These are phyloP conservation scores for Coemansia sp. DNA, from an alignment of 192 early-diverging fungal species.

Conservation along the genomic window DNA sequence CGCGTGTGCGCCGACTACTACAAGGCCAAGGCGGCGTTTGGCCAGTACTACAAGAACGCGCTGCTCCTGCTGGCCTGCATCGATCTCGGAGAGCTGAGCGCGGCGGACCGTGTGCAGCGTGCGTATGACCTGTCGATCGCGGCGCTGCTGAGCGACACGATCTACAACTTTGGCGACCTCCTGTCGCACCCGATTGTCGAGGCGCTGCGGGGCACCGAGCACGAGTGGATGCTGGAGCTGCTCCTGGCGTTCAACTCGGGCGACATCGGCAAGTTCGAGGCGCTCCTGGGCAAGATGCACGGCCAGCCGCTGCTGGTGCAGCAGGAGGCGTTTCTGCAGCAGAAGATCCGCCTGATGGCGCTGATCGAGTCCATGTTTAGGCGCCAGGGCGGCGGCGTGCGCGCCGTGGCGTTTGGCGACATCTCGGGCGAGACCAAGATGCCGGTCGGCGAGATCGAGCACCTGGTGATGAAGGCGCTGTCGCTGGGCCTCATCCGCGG, in stretches of 20 bases:
- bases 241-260: conserved; percentile 93
- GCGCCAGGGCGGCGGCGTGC: conserved; percentile 62
- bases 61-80: conserved; percentile 92
- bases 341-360: conserved; percentile 98
- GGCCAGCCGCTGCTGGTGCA: conserved; percentile 80
- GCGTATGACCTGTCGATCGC: conserved; percentile 89
- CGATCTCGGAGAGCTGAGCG: conserved; percentile 72
- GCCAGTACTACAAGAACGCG: conserved; percentile 93
- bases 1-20: conserved; percentile 94
- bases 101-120: conserved; percentile 76
- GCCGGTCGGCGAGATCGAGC: conserved; percentile 71
- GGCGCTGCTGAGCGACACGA: conserved; percentile 88
- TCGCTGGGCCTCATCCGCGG: conserved; percentile 89
- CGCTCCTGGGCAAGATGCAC: conserved; percentile 64
- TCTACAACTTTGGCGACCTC: conserved; percentile 99
- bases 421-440: conserved; percentile 78
- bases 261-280: conserved; percentile 89
- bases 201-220: conserved; percentile 58
- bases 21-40: conserved; percentile 91
- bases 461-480: conserved; percentile 97
- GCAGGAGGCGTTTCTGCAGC: conserved; percentile 70
- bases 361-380: conserved; percentile 93
- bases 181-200: conserved; percentile 56
- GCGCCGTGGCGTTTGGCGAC: conserved; percentile 69
- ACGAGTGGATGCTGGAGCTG: conserved; percentile 81